Evolutionary conservation across 2,329 filamentous ascomycete genomes (phyloP).

Genomic region (Stagonosporopsis chrysanthemi): DNA sequence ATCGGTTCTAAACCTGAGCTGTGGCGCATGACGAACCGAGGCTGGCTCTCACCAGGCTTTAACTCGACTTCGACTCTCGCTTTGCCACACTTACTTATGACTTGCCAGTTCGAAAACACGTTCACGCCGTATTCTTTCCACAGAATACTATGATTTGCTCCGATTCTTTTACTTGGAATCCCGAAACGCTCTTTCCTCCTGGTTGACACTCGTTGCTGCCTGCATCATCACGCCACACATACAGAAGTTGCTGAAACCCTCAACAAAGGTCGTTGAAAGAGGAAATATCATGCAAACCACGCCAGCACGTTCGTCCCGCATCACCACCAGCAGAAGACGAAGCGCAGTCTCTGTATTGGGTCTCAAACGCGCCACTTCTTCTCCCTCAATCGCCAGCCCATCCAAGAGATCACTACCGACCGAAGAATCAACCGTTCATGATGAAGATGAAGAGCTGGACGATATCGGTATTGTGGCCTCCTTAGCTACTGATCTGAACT

Average conservation of each 20-base stretch:
- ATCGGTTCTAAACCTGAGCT: not conserved
- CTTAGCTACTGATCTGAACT: constrained; percentile 63
- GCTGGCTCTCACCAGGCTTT: constrained; percentile 7
- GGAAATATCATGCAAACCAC: constrained; percentile 37
- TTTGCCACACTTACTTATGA: constrained; percentile 26
- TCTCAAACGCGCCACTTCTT: constrained; percentile 44
- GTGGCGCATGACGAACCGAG: constrained; percentile 29
- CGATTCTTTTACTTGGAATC: not conserved
- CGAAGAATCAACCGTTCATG: constrained; percentile 34
- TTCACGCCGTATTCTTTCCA: constrained; percentile 4
- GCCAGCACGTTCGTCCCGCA: constrained; percentile 42
- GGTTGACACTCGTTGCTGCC: constrained; percentile 2
- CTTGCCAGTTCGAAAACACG: constrained; percentile 36
- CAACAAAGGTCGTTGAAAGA: too few species aligned
- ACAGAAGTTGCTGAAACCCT: not conserved
- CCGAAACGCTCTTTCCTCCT: constrained; percentile 1
- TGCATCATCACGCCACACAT: not conserved
- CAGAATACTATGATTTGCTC: constrained; percentile 27
- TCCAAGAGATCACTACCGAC: constrained; percentile 45
- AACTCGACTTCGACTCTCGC: constrained; percentile 18
- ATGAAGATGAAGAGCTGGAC: constrained; percentile 59
- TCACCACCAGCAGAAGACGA: constrained; percentile 35
- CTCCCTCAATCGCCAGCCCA: constrained; percentile 47
- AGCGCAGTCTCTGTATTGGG: constrained; percentile 36
- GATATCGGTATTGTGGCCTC: constrained; percentile 66